Base-by-base conservation (phyloP, 305 asterid genomes). In the Plantago coronopus region DNA sequence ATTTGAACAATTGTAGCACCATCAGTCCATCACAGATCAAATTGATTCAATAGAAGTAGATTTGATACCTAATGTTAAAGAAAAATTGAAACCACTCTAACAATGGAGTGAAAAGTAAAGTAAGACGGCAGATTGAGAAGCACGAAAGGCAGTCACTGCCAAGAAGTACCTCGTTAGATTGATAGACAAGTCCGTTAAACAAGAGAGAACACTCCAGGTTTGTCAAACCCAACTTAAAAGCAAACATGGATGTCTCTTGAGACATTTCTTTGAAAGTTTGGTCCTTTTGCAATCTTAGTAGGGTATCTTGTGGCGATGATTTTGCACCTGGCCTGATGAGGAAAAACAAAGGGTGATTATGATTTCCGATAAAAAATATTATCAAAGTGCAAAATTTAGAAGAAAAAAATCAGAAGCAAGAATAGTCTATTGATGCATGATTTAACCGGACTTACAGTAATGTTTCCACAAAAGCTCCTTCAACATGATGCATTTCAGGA, bases 381-480 rank as follows among this genome's bases (percentile, higher is more conserved):
- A 46, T 57, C 17, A 19, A 21, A 62, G n/a, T 25, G 62, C 64
- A 54, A 46, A 9, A 69, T n/a, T n/a, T n/a, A n/a, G n/a, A 56
- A 29, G 61, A 19, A 11, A 46, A 22, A 10, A 67, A 67, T 31
- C 61, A 51, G 34, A 17, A 63, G 43, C 27, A 61, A 59, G 37
- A 69, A 21, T 34, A 34, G 42, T 34, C 10, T 34, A 13, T 34
- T 31, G 38, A 9, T 31, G 38, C 38, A 31, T 31, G 9, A 7
- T 9, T 31, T 40, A 21, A 27, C 17, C 37, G 62, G 75, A 67
- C 99, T 82, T 77, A 94, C 97, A 85, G 70, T 47, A 87, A 48
- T 50, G 95, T 87, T 69, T 90, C 99, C 75, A 94, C 94, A 78
- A 94, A 94, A 74, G 96, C 96, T 62, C 85, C 95, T 76, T 94